Conservation (phyloP, 2,329 filamentous ascomycete species). For the Podosphaera aphanis region DNA sequence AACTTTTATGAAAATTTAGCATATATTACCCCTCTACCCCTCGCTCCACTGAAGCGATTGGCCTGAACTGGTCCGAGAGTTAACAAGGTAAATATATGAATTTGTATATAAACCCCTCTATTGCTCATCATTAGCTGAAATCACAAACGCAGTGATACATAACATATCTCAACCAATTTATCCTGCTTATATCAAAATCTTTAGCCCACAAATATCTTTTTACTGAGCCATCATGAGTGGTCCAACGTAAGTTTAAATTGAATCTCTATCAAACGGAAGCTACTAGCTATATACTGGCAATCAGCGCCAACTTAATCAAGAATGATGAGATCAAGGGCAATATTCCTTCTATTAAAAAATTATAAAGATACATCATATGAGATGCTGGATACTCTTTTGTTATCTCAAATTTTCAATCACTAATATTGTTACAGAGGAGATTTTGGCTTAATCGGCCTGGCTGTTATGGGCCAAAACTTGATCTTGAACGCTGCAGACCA, state of each 20-base stretch:
- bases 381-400: neutral
- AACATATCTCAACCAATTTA: too few species aligned
- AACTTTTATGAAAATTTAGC: too few species aligned
- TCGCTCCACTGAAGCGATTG: too few species aligned
- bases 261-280: neutral
- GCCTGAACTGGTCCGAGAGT: too few species aligned
- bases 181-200: neutral
- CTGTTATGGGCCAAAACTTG: constrained; percentile 77
- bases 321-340: neutral
- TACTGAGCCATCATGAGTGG: neutral
- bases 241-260: neutral
- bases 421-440: constrained; percentile 26
- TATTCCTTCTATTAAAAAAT: neutral
- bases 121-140: too few species aligned
- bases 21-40: too few species aligned
- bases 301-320: neutral
- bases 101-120: too few species aligned
- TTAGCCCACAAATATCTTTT: neutral
- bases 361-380: neutral
- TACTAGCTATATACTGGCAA: neutral
- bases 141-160: too few species aligned
- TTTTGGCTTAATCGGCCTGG: constrained; percentile 80
- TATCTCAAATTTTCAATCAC: constrained; percentile 6
- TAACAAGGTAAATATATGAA: too few species aligned
- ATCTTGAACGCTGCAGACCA: constrained; percentile 78